These are phyloP conservation scores for Cystobasidiaceae sp. DNA, from an alignment of 1,284 basidiomycete species.

Conservation along the genomic window DNA sequence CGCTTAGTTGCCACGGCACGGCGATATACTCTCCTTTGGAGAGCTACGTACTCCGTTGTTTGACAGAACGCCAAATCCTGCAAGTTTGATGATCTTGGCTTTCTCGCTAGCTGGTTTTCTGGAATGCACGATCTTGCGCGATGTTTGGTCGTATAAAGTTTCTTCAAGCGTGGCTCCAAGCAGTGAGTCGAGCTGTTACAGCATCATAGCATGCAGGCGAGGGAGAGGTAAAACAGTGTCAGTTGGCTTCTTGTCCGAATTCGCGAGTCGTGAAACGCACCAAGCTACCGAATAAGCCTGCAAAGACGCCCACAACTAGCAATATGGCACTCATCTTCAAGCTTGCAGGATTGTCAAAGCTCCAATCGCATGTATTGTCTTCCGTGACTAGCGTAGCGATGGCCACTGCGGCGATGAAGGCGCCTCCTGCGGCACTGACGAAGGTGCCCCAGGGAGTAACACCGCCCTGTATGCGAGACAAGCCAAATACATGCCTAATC, in stretches of 20 bases:
- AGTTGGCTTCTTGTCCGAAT: no score
- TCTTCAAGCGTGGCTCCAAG: constrained; percentile 82
- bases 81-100: constrained; percentile 43
- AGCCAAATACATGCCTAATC: background rate
- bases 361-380: constrained; percentile 53
- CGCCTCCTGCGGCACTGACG: constrained; percentile 68
- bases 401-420: constrained; percentile 62
- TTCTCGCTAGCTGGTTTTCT: constrained; percentile 33
- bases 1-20: background rate
- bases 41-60: constrained; percentile 71
- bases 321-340: constrained; percentile 49
- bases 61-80: constrained; percentile 58
- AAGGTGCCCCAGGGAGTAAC: constrained; percentile 69
- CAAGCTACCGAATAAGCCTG: constrained; percentile 69
- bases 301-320: constrained; percentile 57
- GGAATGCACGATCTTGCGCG: constrained; percentile 57
- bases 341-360: constrained; percentile 41
- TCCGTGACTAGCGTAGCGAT: constrained; percentile 60
- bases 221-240: no score
- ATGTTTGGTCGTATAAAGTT: constrained; percentile 64
- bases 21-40: background rate
- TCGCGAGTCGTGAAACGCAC: no score
- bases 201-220: no score
- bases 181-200: constrained; percentile 65
- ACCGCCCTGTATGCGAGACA: constrained; percentile 58